Base-by-base conservation (phyloP, 495 filamentous ascomycete genomes). In the Immersiella caudata region DNA sequence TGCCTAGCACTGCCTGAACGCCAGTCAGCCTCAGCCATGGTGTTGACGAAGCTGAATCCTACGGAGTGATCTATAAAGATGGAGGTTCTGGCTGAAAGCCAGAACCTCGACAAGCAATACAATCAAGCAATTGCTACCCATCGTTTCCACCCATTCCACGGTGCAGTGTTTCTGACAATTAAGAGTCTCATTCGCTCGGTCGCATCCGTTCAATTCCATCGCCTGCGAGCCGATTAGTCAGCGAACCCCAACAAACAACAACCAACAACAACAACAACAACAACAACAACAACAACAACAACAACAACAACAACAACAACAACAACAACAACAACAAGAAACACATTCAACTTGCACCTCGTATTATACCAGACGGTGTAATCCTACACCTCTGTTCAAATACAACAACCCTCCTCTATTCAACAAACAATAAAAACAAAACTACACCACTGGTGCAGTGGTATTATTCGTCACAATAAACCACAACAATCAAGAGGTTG, bases 111-210 rank as follows among this genome's bases (percentile, higher is more conserved):
- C 49, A 52, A 3, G 21, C 18, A 52, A 52, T 52, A 52, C 49
- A 52, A 52, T 52, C 49, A 52, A 33, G 4, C 29, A 4, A 33
- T 33, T 33, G 29, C 29, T 4, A 33, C 29, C 29, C 12, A 2
- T 5, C 16, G 3, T 52, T 4, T 22, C 2, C 5, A 3, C 21
- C 2, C 2, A 52, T 5, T 52, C 16, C 16, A 22, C 3, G 16
- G 49, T 52, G 49, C 12, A 52, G 49, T 52, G 49, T 52, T 52
- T 52, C 49, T 52, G 49, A 52, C 49, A 52, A 52, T 52, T 52
- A 18, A 22, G 18, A 52, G 12, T 52, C 49, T n/a, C 18, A 52
- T n/a, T 14, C 49, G 49, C 49, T 52, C 49, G 21, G 21, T 22
- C 16, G 21, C 49, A 52, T 33, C 8, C 29, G 29, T 33, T 33